Evolutionary conservation across 2,329 filamentous ascomycete genomes (phyloP).

Genomic region (Trichoderma atroviride): DNA sequence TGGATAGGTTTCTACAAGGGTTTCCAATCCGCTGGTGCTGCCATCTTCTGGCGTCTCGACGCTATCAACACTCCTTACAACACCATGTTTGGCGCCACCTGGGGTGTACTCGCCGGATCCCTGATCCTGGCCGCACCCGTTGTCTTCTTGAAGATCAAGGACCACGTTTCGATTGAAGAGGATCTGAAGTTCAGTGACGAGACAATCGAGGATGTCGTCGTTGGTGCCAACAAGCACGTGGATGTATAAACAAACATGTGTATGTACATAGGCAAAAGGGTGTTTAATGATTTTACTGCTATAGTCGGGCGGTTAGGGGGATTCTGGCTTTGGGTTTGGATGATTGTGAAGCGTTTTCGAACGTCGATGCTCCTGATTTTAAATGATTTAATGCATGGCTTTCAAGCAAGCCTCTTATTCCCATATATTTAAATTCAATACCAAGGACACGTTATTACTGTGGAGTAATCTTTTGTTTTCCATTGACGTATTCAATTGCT

Average conservation of each 20-base stretch:
- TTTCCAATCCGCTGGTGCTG: slow-evolving; percentile 69
- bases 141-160: slow-evolving; percentile 76
- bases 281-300: slow-evolving; percentile 8
- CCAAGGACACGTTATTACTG: slow-evolving; percentile 1
- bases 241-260: slow-evolving; percentile 1
- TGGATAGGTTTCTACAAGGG: slow-evolving; percentile 72
- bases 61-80: slow-evolving; percentile 57
- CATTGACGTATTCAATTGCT: neutral
- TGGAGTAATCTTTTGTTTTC: neutral
- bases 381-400: slow-evolving; percentile 24
- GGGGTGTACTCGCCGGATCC: slow-evolving; percentile 74
- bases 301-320: neutral
- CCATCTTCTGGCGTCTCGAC: slow-evolving; percentile 48
- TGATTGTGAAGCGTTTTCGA: slow-evolving; percentile 24
- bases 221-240: slow-evolving; percentile 47
- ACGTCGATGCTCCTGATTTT: slow-evolving; percentile 10
- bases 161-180: slow-evolving; percentile 78
- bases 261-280: neutral
- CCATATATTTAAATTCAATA: slow-evolving; percentile 17
- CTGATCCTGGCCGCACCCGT: slow-evolving; percentile 78
- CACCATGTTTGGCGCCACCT: slow-evolving; percentile 70
- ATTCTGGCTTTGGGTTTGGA: neutral
- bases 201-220: slow-evolving; percentile 58
- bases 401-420: slow-evolving; percentile 18
- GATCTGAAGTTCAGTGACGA: slow-evolving; percentile 86